Evolutionary conservation across 1,284 basidiomycete species (phyloP), one percentile per base, ranked within the genome.

Genomic region (Cryptococcus sp.): DNA sequence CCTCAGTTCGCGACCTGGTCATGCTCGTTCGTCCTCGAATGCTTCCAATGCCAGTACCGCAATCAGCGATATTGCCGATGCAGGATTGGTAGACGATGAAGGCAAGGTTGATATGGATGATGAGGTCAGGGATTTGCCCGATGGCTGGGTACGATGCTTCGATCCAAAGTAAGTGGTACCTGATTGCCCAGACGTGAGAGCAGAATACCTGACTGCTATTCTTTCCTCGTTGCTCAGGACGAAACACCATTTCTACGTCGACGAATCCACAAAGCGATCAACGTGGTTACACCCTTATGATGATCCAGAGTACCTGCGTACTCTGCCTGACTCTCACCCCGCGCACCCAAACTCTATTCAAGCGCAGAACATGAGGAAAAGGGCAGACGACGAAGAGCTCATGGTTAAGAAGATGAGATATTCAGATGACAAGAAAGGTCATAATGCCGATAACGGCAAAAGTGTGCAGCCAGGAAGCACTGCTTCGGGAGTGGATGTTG

Each of bases 261-360:
- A 76, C 43, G 66, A 63, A 55, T 57, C 59, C 43, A 75, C 71
- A 17, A 68, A 69, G 43, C 59, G 72, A 44, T 54, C 67, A 3
- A 69, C 58, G 37, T 76, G 75, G 75, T 17, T 69, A 15, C 74
- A 76, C 55, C 74, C 74, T 4, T 76, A 75, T 57, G 74, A 76
- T 50, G 74, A 75, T 52, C 70, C 72, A 1, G 69, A 67, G 50
- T 76, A 64, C 55, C 61, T 76, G n/a, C 45, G 57, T 5, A 63
- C 66, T 43, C 59, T 76, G 39, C 73, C 74, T 4, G 65, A 68
- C 16, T 60, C 63, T 7, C 73, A 76, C 52, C 74, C 74, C 11
- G 74, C 74, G 15, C 63, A 76, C 55, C 74, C 74, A 2, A 62
- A 72, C 40, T 73, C 70, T 13, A 51, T 52, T 25, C 59, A 70